These are phyloP conservation scores for Monosporozyma aquatica DNA, from an alignment of 805 yeast genomes.

Conservation along the genomic window DNA sequence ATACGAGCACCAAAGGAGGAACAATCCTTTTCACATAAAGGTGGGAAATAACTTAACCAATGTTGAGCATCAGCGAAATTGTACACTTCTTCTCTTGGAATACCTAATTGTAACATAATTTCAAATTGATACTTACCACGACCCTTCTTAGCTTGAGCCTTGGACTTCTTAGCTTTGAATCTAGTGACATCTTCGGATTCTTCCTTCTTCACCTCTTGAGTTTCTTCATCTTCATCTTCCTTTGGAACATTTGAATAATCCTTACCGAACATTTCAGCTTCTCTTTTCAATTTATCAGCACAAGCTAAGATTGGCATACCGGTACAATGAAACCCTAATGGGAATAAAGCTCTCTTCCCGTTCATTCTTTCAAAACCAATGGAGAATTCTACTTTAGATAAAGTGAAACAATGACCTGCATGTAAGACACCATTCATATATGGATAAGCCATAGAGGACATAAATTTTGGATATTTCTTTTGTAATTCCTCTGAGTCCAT, in stretches of 20 bases:
- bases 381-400: slow-evolving; percentile 87
- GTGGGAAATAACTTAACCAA: slow-evolving; percentile 92
- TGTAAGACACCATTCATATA: slow-evolving; percentile 98
- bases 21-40: slow-evolving; percentile 74
- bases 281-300: slow-evolving; percentile 91
- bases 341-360: slow-evolving; percentile 87
- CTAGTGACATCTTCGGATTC: slow-evolving; percentile 74
- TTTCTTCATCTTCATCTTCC: slow-evolving; percentile 46
- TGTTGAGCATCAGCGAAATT: slow-evolving; percentile 86
- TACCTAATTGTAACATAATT: slow-evolving; percentile 91
- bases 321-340: slow-evolving; percentile 97
- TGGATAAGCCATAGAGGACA: slow-evolving; percentile 95
- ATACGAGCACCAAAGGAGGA: slow-evolving; percentile 80
- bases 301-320: slow-evolving; percentile 97
- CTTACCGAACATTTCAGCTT: slow-evolving; percentile 80
- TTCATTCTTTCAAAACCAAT: slow-evolving; percentile 91
- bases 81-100: slow-evolving; percentile 69
- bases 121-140: slow-evolving; percentile 91
- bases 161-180: slow-evolving; percentile 86
- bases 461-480: slow-evolving; percentile 72
- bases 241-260: slow-evolving; percentile 64
- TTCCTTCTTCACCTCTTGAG: slow-evolving; percentile 28
- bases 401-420: slow-evolving; percentile 94
- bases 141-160: slow-evolving; percentile 90
- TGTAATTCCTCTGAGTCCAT: slow-evolving; percentile 62